phyloP scores from a whole-genome alignment of 805 yeast genomes.

The Metschnikowia arizonensis region DNA sequence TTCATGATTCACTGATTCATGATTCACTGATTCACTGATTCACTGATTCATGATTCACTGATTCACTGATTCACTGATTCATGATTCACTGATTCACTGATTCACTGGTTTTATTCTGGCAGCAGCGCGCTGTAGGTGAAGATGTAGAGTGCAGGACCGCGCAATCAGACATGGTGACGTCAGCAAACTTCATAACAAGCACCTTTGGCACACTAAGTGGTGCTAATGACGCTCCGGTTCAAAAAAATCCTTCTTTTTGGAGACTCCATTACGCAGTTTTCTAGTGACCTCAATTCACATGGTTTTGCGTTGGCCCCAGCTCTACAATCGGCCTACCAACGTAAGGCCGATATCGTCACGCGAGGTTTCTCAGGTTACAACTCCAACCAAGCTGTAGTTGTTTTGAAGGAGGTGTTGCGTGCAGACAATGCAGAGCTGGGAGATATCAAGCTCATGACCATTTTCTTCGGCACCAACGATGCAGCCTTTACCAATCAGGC shows the following conservation, averaged over 20 bases:
- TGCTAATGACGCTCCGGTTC: conserved; percentile 3
- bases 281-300: conserved; percentile 38
- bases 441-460: conserved; percentile 43
- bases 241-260: conserved; percentile 60
- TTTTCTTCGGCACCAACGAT: conserved; percentile 85
- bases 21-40: too few species aligned
- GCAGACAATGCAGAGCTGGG: conserved; percentile 27
- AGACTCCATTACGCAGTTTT: conserved; percentile 63
- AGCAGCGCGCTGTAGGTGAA: not conserved
- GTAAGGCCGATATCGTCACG: conserved; percentile 64
- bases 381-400: conserved; percentile 49
- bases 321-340: conserved; percentile 45
- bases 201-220: too few species aligned
- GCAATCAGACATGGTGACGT: not conserved
- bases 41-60: too few species aligned
- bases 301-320: conserved; percentile 51
- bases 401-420: conserved; percentile 43
- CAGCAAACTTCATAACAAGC: too few species aligned
- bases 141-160: not conserved
- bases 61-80: too few species aligned
- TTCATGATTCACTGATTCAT: too few species aligned
- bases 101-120: too few species aligned
- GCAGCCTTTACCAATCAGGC: conserved; percentile 29
- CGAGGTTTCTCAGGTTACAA: conserved; percentile 81
- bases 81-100: too few species aligned